phyloP scores from a whole-genome alignment of 257 asterid genomes.

The Nicotiana benthamiana region DNA sequence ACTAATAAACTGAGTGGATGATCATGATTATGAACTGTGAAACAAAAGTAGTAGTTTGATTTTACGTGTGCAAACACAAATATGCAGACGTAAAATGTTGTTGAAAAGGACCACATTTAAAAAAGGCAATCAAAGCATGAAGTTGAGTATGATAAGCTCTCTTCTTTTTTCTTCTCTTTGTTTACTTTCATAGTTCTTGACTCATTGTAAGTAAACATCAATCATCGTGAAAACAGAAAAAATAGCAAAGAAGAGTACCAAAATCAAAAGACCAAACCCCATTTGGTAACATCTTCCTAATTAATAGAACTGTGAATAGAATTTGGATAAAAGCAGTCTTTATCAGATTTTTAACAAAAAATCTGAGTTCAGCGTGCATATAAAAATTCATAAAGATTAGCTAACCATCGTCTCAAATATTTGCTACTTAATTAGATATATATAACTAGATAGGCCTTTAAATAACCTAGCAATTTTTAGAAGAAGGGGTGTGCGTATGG shows the following conservation, averaged over 20 bases:
- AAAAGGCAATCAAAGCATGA: neutral
- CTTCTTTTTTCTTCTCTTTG: neutral
- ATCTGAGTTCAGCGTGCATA: no score
- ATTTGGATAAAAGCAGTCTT: neutral
- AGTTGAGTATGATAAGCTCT: neutral
- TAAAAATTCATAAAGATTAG: neutral
- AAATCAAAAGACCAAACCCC: neutral
- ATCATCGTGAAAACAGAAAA: neutral
- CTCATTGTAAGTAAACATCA: neutral
- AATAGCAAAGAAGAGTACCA: neutral
- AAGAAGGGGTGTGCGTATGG: no score
- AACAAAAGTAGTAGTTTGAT: neutral
- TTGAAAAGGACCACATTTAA: neutral
- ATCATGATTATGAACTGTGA: neutral
- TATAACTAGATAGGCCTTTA: no score
- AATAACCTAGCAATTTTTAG: no score
- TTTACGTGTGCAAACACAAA: conserved; percentile 7
- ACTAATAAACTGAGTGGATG: neutral
- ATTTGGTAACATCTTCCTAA: neutral
- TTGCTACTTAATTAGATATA: no score
- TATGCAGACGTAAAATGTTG: neutral
- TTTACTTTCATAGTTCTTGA: neutral
- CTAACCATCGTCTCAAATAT: no score
- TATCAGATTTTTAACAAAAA: neutral
- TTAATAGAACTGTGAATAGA: no score